Conservation (phyloP, 306 rosid species). For the Sindora glabra region DNA sequence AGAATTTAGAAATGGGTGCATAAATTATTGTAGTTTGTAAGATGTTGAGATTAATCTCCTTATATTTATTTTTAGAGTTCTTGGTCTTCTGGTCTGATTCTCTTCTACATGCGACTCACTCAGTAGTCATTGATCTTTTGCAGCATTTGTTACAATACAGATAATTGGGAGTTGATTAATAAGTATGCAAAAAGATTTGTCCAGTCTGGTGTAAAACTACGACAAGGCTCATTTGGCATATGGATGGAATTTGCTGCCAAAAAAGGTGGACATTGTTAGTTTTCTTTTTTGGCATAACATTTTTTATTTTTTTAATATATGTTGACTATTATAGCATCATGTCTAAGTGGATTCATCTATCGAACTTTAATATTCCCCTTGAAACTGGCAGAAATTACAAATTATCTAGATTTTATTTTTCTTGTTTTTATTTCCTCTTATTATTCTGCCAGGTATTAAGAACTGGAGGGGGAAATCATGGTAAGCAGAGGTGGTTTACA, state of each 20-base stretch:
- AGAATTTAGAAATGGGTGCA: no score
- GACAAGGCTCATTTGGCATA: slow-evolving; percentile 55
- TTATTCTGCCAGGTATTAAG: not conserved
- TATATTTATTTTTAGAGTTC: not conserved
- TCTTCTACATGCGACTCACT: slow-evolving; percentile 18
- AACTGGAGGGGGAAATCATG: not conserved
- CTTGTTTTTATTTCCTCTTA: not conserved
- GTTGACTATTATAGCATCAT: not conserved
- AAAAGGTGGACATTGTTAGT: slow-evolving; percentile 32
- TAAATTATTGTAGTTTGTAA: not conserved
- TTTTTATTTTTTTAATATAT: not conserved
- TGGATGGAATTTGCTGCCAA: slow-evolving; percentile 81
- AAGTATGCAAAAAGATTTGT: slow-evolving; percentile 69
- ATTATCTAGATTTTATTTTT: not conserved
- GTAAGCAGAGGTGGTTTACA: not conserved
- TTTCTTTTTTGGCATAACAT: slow-evolving; percentile 3
- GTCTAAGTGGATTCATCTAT: not conserved
- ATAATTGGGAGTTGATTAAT: slow-evolving; percentile 60
- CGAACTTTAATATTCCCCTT: slow-evolving; percentile 3
- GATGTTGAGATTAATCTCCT: not conserved
- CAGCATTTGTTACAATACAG: slow-evolving; percentile 76
- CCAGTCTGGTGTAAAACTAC: slow-evolving; percentile 66
- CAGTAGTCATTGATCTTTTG: slow-evolving; percentile 24
- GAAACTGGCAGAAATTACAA: slow-evolving; percentile 3
- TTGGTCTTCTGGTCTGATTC: not conserved